Conservation (phyloP, 1,284 basidiomycete genomes). For the Sphaerobolus stellatus region DNA sequence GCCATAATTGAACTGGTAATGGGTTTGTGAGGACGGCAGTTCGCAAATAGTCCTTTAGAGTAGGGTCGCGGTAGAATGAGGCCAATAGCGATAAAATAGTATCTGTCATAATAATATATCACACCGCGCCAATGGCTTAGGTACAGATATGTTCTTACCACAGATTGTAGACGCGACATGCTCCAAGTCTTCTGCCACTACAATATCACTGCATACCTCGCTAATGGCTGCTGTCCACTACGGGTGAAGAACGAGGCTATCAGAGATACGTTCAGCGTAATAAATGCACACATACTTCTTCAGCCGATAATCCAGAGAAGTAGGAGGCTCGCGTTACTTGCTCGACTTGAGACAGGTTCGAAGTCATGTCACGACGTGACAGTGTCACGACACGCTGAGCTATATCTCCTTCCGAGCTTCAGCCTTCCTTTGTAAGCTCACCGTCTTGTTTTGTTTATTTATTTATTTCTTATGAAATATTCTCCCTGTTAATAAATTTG, state of each 20-base stretch:
- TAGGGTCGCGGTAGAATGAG: conserved; percentile 62
- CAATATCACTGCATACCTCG: not conserved
- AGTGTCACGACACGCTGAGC: too few species aligned
- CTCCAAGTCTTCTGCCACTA: conserved; percentile 3
- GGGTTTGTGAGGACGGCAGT: conserved; percentile 54
- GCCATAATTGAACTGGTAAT: conserved; percentile 52
- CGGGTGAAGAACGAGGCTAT: not conserved
- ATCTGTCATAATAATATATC: conserved; percentile 40
- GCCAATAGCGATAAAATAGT: conserved; percentile 64
- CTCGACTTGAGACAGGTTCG: too few species aligned
- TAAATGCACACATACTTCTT: conserved; percentile 1
- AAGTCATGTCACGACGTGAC: too few species aligned
- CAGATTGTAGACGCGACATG: conserved; percentile 9
- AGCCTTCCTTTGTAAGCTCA: too few species aligned
- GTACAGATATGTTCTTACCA: conserved; percentile 1
- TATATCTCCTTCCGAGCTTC: too few species aligned
- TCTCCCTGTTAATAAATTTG: too few species aligned
- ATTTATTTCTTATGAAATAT: not conserved
- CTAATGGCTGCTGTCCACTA: conserved; percentile 7
- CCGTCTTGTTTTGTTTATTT: not conserved
- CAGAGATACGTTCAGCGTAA: not conserved
- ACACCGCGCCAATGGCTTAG: not conserved
- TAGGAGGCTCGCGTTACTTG: conserved; percentile 3
- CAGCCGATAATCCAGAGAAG: conserved; percentile 11
- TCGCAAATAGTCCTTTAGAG: conserved; percentile 61